phyloP scores from a whole-genome alignment of 495 filamentous ascomycete species.

The Aspergillus diversus region DNA sequence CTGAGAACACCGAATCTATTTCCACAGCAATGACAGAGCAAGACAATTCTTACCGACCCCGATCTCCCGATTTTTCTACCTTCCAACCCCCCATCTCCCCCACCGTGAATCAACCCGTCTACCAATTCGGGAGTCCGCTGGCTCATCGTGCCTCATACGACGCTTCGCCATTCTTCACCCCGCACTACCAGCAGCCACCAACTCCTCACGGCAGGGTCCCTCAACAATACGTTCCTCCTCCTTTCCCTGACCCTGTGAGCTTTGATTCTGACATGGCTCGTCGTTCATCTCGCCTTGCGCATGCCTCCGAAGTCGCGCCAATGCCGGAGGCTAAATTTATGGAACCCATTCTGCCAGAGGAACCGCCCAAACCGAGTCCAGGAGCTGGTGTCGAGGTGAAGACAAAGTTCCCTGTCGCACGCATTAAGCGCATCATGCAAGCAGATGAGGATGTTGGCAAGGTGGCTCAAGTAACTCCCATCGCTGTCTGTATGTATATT shows the following conservation, averaged over 20 bases:
- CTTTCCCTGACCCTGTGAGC: conserved; percentile 24
- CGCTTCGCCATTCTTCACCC: conserved; percentile 43
- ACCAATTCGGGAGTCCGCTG: conserved; percentile 36
- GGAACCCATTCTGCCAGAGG: conserved; percentile 38
- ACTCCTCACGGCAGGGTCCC: conserved; percentile 22
- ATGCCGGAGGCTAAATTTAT: conserved; percentile 41
- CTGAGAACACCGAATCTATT: conserved; percentile 23
- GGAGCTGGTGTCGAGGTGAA: conserved; percentile 69
- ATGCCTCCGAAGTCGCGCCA: conserved; percentile 35
- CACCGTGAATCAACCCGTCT: conserved; percentile 38
- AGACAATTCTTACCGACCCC: conserved; percentile 48
- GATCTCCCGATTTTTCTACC: conserved; percentile 53
- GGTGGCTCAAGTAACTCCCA: conserved; percentile 94
- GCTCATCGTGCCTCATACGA: conserved; percentile 50
- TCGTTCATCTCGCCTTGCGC: conserved; percentile 47
- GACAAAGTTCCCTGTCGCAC: conserved; percentile 95
- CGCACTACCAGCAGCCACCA: conserved; percentile 37
- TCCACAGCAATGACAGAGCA: conserved; percentile 45
- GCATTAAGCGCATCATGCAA: conserved; percentile 99
- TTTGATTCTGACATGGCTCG: conserved; percentile 49
- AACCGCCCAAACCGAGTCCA: conserved; percentile 27
- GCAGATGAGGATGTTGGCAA: conserved; percentile 99
- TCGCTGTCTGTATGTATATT: conserved; percentile 73
- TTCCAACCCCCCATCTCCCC: conserved; percentile 43
- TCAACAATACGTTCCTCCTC: conserved; percentile 45